Evolutionary conservation across 1,284 basidiomycete genomes (phyloP).

Genomic region (Sparassis latifolia): DNA sequence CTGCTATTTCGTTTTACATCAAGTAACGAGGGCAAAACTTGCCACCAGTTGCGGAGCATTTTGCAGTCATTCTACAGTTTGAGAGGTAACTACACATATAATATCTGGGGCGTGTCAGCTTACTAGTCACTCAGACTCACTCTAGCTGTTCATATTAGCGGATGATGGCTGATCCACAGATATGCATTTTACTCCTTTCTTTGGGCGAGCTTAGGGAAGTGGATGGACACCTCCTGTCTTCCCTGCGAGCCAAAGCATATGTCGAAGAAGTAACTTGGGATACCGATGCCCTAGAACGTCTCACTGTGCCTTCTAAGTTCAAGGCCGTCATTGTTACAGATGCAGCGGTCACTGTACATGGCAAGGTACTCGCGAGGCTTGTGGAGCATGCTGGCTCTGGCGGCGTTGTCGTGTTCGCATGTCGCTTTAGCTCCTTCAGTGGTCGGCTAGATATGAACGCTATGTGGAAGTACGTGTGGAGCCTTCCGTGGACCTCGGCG

Average conservation of each 20-base stretch:
- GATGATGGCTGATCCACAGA: no score
- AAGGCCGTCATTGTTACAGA: slow-evolving; percentile 3
- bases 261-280: background rate
- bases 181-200: no score
- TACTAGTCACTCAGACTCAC: no score
- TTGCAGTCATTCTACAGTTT: no score
- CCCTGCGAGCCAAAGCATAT: background rate
- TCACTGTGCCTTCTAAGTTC: background rate
- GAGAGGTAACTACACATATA: no score
- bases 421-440: slow-evolving; percentile 6
- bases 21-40: no score
- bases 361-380: slow-evolving; percentile 6
- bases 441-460: background rate
- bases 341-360: slow-evolving; percentile 1
- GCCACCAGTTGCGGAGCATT: no score
- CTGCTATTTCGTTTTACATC: no score
- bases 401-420: slow-evolving; percentile 10
- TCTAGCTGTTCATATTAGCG: no score
- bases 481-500: slow-evolving; percentile 9
- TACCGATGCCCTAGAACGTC: background rate
- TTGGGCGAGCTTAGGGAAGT: background rate
- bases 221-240: background rate
- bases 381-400: slow-evolving; percentile 7
- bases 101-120: no score
- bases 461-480: slow-evolving; percentile 8